Conservation (phyloP, 805 yeast species). For the Brettanomyces nanus region DNA sequence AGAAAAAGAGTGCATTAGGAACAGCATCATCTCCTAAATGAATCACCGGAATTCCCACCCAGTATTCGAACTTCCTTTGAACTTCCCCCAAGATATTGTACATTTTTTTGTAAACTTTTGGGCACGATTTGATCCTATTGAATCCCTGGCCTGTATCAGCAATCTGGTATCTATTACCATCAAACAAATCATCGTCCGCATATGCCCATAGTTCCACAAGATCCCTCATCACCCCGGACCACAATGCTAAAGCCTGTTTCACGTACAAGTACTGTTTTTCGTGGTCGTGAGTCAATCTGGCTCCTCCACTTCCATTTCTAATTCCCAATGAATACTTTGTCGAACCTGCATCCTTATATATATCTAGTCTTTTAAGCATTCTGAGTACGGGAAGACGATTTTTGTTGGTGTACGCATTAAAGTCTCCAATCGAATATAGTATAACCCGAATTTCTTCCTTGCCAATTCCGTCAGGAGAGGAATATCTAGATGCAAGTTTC, state of each 20-base stretch:
- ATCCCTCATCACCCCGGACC: constrained; percentile 74
- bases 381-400: constrained; percentile 61
- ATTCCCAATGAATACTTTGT: constrained; percentile 46
- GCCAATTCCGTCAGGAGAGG: constrained; percentile 30
- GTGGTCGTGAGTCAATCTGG: constrained; percentile 68
- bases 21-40: constrained; percentile 81
- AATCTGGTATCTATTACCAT: constrained; percentile 46
- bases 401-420: constrained; percentile 61
- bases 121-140: constrained; percentile 69
- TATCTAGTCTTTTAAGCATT: constrained; percentile 48
- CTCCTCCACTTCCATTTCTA: constrained; percentile 56
- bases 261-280: constrained; percentile 68
- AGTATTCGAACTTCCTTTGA: constrained; percentile 49
- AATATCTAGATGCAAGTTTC: constrained; percentile 41
- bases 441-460: constrained; percentile 65
- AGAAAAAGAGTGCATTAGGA: constrained; percentile 71
- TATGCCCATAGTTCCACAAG: constrained; percentile 71
- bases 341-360: constrained; percentile 26
- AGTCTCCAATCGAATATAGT: constrained; percentile 72
- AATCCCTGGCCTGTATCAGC: constrained; percentile 77
- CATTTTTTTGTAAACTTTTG: constrained; percentile 62
- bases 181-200: constrained; percentile 65
- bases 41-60: constrained; percentile 78
- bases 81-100: constrained; percentile 59
- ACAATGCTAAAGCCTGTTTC: constrained; percentile 60